A percentile compares a stretch with the other conserved stretches of the same genome.
phyloP scores from a whole-genome alignment of 2,329 filamentous ascomycete species.

The Calonectria pteridis region DNA sequence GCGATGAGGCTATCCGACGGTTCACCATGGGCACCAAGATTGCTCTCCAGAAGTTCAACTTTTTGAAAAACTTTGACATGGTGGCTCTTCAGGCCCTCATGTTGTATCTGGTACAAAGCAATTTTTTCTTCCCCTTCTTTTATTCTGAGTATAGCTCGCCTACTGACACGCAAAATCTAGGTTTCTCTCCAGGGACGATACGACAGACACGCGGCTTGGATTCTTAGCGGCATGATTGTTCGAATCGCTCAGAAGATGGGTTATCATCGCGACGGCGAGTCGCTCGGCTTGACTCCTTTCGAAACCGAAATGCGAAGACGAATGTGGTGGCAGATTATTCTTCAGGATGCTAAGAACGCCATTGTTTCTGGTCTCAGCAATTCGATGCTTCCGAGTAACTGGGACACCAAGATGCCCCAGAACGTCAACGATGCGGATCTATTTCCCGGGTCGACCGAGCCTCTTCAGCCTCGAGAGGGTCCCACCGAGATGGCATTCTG shows the following conservation, averaged over 20 bases:
- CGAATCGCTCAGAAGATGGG: conserved; percentile 77
- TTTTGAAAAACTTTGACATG: conserved; percentile 70
- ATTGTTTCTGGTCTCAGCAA: conserved; percentile 69
- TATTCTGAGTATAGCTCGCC: conserved; percentile 5
- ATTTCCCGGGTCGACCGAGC: conserved; percentile 64
- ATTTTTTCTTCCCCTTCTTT: background rate
- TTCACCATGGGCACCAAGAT: conserved; percentile 66
- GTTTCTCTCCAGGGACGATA: conserved; percentile 69
- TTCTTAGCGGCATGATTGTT: conserved; percentile 70
- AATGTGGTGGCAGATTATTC: conserved; percentile 75
- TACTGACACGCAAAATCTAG: conserved; percentile 48
- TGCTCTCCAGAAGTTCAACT: conserved; percentile 65
- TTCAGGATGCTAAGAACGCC: conserved; percentile 69
- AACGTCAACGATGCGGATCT: conserved; percentile 73
- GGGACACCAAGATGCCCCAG: conserved; percentile 67
- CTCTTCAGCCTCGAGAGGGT: conserved; percentile 64
- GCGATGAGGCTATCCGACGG: conserved; percentile 62
- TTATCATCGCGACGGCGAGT: conserved; percentile 71
- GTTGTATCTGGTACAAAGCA: conserved; percentile 63
- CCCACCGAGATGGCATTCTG: conserved; percentile 73
- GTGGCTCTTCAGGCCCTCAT: conserved; percentile 70
- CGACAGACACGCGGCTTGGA: conserved; percentile 70
- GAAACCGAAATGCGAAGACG: conserved; percentile 77
- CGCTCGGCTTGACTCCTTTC: conserved; percentile 68
- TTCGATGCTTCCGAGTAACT: conserved; percentile 63